phyloP scores from a whole-genome alignment of 164 flowering plant species.

The Amborella trichopoda region DNA sequence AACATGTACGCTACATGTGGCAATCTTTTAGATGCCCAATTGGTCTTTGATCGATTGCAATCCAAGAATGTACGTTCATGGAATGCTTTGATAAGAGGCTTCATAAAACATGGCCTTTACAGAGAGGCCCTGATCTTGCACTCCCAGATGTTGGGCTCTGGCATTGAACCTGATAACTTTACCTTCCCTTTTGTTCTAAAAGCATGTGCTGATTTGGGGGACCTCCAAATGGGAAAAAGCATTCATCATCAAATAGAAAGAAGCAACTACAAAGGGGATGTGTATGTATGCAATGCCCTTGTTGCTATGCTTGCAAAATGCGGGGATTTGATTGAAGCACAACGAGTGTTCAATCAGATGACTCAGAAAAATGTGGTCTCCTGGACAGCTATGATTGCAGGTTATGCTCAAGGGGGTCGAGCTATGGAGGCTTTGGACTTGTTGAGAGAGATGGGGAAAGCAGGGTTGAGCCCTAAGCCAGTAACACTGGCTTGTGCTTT shows the following conservation, averaged over 20 bases:
- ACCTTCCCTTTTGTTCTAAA: constrained; percentile 34
- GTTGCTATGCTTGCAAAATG: constrained; percentile 29
- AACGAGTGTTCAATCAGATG: constrained; percentile 26
- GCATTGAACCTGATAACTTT: constrained; percentile 13
- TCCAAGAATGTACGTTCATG: constrained; percentile 30
- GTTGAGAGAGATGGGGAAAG: constrained; percentile 24
- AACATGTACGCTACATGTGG: constrained; percentile 44
- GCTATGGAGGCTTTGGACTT: constrained; percentile 16
- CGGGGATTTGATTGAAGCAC: constrained; percentile 9
- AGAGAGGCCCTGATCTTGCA: constrained; percentile 15
- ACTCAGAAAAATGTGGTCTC: constrained; percentile 23
- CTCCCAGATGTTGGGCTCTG: constrained; percentile 14
- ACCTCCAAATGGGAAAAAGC: constrained; percentile 12
- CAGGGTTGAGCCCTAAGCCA: constrained; percentile 40
- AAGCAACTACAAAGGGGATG: constrained; percentile 23
- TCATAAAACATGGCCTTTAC: constrained; percentile 22
- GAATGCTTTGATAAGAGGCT: constrained; percentile 29
- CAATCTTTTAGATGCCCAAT: constrained; percentile 38
- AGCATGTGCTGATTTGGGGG: constrained; percentile 25
- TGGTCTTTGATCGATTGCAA: constrained; percentile 36
- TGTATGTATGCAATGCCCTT: constrained; percentile 33
- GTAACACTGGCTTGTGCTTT: constrained; percentile 85
- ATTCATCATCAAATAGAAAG: constrained; percentile 25
- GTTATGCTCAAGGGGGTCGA: constrained; percentile 20
- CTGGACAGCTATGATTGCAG: constrained; percentile 29